Percentiles rank a stretch among this genome's conserved stretches.
These are phyloP conservation scores for Henckelia pumila DNA, from an alignment of 257 asterid species.

Conservation along the genomic window DNA sequence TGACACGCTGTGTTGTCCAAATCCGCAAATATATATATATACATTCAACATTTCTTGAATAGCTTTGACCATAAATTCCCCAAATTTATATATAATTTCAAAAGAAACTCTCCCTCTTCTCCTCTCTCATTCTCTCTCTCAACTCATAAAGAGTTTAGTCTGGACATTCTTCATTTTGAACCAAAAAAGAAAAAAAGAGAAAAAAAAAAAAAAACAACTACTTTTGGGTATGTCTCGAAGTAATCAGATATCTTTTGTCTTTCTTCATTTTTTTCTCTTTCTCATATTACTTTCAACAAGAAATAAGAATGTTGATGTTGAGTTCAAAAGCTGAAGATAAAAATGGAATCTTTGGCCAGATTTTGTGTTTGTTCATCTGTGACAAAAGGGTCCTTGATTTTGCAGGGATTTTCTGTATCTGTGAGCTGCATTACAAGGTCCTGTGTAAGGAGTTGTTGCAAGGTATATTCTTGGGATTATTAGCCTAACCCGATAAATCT, in stretches of 20 bases:
- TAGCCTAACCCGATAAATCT: neutral
- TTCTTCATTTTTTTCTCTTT: neutral
- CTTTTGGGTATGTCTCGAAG: neutral
- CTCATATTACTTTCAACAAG: neutral
- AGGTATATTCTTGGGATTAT: neutral
- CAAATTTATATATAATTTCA: no score
- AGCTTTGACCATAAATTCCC: no score
- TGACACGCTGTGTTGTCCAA: no score
- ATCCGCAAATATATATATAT: no score
- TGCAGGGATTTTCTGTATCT: slow-evolving; percentile 6
- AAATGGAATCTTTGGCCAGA: neutral
- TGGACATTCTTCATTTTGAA: neutral
- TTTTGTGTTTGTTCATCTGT: neutral
- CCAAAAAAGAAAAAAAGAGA: no score
- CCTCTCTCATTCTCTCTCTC: neutral
- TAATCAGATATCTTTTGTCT: neutral
- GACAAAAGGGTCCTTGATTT: slow-evolving; percentile 4
- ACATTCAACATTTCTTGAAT: no score
- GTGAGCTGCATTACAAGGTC: neutral
- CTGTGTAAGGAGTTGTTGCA: neutral
- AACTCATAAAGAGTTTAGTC: neutral
- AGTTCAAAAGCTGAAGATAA: neutral
- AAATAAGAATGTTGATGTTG: slow-evolving; percentile 8
- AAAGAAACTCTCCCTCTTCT: no score
- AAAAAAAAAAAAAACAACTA: no score